Conservation (phyloP, 2,329 filamentous ascomycete species). For the Ophiostoma piceae region DNA sequence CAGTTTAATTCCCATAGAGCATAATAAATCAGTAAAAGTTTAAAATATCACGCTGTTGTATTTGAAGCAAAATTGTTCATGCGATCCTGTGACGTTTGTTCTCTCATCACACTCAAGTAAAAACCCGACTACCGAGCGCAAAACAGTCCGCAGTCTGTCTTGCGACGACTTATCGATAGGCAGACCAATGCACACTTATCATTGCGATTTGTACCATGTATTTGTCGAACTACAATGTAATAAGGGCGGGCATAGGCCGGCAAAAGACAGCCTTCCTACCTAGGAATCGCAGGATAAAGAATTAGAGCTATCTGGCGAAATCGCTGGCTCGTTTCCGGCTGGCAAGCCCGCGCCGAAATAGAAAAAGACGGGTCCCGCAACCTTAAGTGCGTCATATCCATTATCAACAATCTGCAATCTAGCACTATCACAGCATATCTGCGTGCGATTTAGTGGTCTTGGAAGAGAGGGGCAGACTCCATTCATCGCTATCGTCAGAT, state of each 20-base stretch:
- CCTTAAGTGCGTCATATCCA: conserved; percentile 12
- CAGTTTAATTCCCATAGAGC: conserved; percentile 8
- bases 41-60: background rate
- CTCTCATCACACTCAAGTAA: too few species aligned
- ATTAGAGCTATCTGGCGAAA: background rate
- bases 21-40: conserved; percentile 7
- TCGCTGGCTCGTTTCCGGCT: background rate
- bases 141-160: background rate
- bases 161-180: background rate
- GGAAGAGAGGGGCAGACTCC: conserved; percentile 5
- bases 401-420: conserved; percentile 6
- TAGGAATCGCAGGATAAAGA: background rate
- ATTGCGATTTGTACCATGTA: background rate
- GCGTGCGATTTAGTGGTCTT: background rate
- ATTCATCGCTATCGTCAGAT: background rate
- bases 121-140: background rate
- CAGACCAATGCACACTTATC: background rate
- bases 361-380: background rate
- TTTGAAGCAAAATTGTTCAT: background rate
- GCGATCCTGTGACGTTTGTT: background rate
- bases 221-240: background rate
- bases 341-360: background rate
- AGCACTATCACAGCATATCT: background rate
- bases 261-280: conserved; percentile 7
- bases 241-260: background rate